Base-by-base conservation (phyloP, 306 rosid genomes). In the Cucumis melo region DNA sequence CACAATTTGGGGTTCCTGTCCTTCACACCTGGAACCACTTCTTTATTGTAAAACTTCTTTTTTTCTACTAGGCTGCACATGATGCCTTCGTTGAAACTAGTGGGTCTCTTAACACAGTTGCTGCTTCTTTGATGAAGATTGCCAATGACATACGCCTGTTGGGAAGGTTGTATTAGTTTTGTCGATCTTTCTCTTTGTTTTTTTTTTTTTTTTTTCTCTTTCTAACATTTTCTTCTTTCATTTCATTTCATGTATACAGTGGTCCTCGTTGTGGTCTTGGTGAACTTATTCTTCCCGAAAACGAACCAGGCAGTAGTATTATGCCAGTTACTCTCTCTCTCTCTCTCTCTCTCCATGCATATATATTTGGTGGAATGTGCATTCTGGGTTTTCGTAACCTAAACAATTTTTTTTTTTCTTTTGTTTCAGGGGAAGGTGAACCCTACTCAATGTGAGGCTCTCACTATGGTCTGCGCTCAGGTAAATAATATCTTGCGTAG, bases 201-300 rank as follows among this genome's bases (percentile, higher is more conserved):
- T 27, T 23, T 50, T 53, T 27, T 59, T 48, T 21, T 61, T n/a
- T n/a, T n/a, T n/a, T n/a, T 14, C 17, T 64, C 36, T 71, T 17
- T 74, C 10, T 19, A 75, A 77, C 64, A 68, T 71, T 78, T 79
- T 83, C 76, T 79, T 17, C 16, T 24, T 32, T 32, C 36, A 32
- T 32, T 32, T 77, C 66, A 59, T 85, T 60, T 84, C 27, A 51
- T 57, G 44, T 29, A 75, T 80, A 65, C 83, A 95, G 99, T 79
- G 98, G 99, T 88, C 99, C 99, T 0, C 96, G 99, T 51, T 95
- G 99, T 41, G 99, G 99, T 80, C 95, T 95, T 78, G 99, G 99
- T 38, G 99, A 95, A 85, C 98, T 95, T 80, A 87, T 95, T 84
- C 99, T 95, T 80, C 99, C 99, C 56, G 98, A 95, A 83, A 95